These are phyloP conservation scores for Setomelanomma holmii DNA, from an alignment of 2,329 filamentous ascomycete genomes.

Conservation along the genomic window DNA sequence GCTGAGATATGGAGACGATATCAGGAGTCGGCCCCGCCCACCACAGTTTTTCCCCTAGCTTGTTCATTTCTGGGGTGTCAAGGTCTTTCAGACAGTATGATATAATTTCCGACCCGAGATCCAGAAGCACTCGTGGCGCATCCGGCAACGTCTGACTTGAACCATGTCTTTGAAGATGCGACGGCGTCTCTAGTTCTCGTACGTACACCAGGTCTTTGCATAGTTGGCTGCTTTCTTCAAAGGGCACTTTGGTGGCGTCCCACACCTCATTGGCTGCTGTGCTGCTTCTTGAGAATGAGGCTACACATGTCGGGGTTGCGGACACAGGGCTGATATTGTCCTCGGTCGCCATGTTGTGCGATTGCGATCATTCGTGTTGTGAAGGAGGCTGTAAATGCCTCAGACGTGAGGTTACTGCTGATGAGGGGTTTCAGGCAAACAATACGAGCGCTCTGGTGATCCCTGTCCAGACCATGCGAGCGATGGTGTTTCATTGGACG, in stretches of 20 bases:
- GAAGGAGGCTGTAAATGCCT: neutral
- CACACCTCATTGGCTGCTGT: constrained; percentile 9
- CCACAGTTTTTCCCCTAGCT: constrained; percentile 22
- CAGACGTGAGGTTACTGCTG: neutral
- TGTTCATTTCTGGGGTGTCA: constrained; percentile 20
- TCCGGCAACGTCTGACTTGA: constrained; percentile 21
- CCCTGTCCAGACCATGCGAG: neutral
- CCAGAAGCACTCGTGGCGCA: constrained; percentile 20
- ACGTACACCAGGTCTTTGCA: constrained; percentile 20
- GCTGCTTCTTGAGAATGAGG: constrained; percentile 13
- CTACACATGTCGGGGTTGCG: constrained; percentile 11
- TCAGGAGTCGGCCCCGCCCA: constrained; percentile 12
- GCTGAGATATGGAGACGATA: constrained; percentile 20
- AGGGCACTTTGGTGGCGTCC: constrained; percentile 8
- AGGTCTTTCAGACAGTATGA: constrained; percentile 23
- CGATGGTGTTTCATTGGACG: neutral
- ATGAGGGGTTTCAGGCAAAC: neutral
- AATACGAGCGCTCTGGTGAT: neutral
- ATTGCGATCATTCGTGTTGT: neutral
- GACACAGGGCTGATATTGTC: constrained; percentile 12
- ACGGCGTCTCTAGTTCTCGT: constrained; percentile 11
- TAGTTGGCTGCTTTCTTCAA: constrained; percentile 15
- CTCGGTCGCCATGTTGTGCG: constrained; percentile 5
- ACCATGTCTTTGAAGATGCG: constrained; percentile 11
- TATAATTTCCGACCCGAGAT: constrained; percentile 8